Evolutionary conservation across 2,329 filamentous ascomycete genomes (phyloP), one percentile per base, ranked within the genome.

Genomic region (Hymenoscyphus fructigenus): DNA sequence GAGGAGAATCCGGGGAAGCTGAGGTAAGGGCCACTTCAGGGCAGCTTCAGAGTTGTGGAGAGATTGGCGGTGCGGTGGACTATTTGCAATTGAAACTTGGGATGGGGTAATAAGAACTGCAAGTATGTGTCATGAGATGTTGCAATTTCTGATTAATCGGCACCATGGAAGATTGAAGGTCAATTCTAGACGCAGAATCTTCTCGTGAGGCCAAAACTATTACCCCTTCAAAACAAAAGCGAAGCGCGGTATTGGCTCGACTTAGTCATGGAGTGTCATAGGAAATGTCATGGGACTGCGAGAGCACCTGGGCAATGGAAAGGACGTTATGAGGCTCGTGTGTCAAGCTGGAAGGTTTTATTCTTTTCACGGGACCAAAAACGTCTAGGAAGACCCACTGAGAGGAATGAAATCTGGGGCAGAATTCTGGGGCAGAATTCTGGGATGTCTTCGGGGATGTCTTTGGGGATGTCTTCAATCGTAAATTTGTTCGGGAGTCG

Each of bases 111-210:
- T 70, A 44, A 41, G 41, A 70, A 68, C 65, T 70, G 71, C 69
- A 71, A 36, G 60, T 59, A 57, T 70, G 68, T 70, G 72, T 73
- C 71, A 74, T 71, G 70, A 63, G 67, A 70, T 69, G 68, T 41
- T 57, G 38, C 55, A 47, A 61, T 61, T 65, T 58, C 53, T 59
- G 64, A 60, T 44, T 60, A 60, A 63, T 53, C 47, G 55, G 57
- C 47, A 59, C 53, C 38, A 29, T 44, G 44, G 20, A 14, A 50
- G 44, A 50, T 44, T 5, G 20, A 20, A 10, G 44, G 44, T 50
- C n/a, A 26, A 23, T 26, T 20, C 10, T 23, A 23, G 44, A 50
- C 10, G 44, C 44, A 23, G 34, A 36, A 36, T 12, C 34, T 36
- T 36, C 34, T 36, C 10, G 34, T 14, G 34, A 14, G 14, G 6